Evolutionary conservation across 768 basidiomycete genomes (phyloP).

Genomic region (Cystofilobasidium bisporidii): DNA sequence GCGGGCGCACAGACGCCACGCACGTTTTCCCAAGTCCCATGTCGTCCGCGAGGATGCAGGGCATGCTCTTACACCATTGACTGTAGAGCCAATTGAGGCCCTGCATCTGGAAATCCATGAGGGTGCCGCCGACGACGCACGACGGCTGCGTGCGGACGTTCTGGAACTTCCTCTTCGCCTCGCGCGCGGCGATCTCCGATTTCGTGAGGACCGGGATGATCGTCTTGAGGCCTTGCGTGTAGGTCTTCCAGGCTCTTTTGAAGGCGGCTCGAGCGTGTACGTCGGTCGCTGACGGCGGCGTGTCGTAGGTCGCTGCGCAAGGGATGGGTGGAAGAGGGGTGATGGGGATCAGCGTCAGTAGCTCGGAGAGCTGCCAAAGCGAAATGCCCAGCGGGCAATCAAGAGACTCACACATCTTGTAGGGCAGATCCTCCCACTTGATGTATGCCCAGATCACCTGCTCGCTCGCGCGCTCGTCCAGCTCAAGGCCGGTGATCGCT

Average conservation of each 20-base stretch:
- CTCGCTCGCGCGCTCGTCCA: conserved; percentile 42
- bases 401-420: conserved; percentile 1
- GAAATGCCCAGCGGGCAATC: no score
- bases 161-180: conserved; percentile 40
- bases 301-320: conserved; percentile 92
- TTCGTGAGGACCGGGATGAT: conserved; percentile 48
- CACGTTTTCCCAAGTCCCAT: conserved; percentile 68
- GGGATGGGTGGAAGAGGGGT: conserved; percentile 43
- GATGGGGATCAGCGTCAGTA: no score
- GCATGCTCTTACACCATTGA: conserved; percentile 38
- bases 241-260: conserved; percentile 56
- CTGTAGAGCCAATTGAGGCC: conserved; percentile 45
- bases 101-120: conserved; percentile 34
- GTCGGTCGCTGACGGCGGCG: conserved; percentile 54
- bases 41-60: conserved; percentile 70
- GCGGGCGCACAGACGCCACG: conserved; percentile 54
- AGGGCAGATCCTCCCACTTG: conserved; percentile 24
- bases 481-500: conserved; percentile 41
- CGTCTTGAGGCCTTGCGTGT: conserved; percentile 55
- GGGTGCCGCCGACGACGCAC: conserved; percentile 48
- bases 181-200: conserved; percentile 33
- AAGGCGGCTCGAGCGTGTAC: conserved; percentile 58
- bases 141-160: conserved; percentile 50
- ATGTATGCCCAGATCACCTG: conserved; percentile 20
- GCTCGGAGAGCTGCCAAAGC: no score